Conservation (phyloP, 2,329 filamentous ascomycete genomes). For the Penicillium sp. region DNA sequence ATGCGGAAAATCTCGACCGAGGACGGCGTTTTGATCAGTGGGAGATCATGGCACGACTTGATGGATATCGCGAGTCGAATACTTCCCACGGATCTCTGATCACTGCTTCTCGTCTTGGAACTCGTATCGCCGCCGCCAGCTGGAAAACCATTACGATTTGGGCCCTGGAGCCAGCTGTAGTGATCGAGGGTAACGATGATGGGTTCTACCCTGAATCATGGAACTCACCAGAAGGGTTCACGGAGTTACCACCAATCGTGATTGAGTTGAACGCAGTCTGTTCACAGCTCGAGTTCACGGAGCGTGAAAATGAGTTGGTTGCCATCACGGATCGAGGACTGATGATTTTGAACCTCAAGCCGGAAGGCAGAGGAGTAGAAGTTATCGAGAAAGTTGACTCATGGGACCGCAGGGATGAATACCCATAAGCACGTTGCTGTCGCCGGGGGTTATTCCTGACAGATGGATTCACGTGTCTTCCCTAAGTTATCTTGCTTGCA, state of each 20-base stretch:
- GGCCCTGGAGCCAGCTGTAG: slow-evolving; percentile 41
- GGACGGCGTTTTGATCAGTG: slow-evolving; percentile 44
- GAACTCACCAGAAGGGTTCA: slow-evolving; percentile 23
- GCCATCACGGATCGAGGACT: slow-evolving; percentile 49
- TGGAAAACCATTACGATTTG: slow-evolving; percentile 50
- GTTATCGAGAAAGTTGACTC: slow-evolving; percentile 1
- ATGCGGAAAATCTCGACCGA: slow-evolving; percentile 44
- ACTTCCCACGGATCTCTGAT: slow-evolving; percentile 45
- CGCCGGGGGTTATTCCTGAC: too few species aligned
- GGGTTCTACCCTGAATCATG: slow-evolving; percentile 39
- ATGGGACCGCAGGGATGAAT: too few species aligned
- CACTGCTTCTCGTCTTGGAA: slow-evolving; percentile 39
- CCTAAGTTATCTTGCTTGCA: too few species aligned
- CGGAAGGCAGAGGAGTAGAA: slow-evolving; percentile 26
- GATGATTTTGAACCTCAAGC: slow-evolving; percentile 42
- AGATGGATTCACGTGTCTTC: too few species aligned
- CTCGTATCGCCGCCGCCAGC: slow-evolving; percentile 46
- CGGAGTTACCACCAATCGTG: slow-evolving; percentile 39
- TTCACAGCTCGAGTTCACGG: slow-evolving; percentile 40
- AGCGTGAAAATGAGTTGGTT: slow-evolving; percentile 43
- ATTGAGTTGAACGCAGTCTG: slow-evolving; percentile 43
- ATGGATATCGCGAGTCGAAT: slow-evolving; percentile 37
- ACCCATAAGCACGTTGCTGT: too few species aligned
- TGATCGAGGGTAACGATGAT: slow-evolving; percentile 37
- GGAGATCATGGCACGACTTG: slow-evolving; percentile 41